Base-by-base conservation (phyloP, 176 grass and related monocot genomes). In the Triticum turgidum region DNA sequence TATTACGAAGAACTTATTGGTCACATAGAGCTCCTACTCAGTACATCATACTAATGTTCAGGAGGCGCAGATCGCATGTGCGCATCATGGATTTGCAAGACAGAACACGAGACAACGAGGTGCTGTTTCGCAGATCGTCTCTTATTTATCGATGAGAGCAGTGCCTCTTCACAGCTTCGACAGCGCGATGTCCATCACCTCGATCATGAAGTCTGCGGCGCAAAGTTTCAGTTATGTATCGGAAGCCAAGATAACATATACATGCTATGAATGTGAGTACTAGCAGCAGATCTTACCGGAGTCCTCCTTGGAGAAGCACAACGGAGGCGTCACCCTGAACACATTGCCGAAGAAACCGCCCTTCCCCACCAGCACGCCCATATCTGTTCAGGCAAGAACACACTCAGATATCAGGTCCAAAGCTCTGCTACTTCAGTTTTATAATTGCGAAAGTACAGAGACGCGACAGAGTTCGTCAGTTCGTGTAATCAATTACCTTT, bases 261-360 rank as follows among this genome's bases (percentile, higher is more conserved):
- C 5, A 12, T 22, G 22, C 79, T 47, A 56, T 51, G 5, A 18
- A 58, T 47, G 44, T 21, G 56, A 59, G 41, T 11, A 51, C 18
- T 18, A 15, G 47, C 30, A 24, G 41, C 15, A 78, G n/a, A 32
- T 32, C 66, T 86, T 90, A 98, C 96, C 93, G 0, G 93, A 76
- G 81, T 98, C 96, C 52, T 94, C 93, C 81, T 89, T 95, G 18
- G 90, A 81, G 86, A 95, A 95, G 89, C 93, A 98, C 30, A 98
- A 75, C 33, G 96, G 96, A 29, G 96, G 96, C 27, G 96, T 98
- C 89, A 98, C 82, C 91, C 96, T 95, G 70, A 98, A 94, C 37
- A 98, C 93, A 80, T 98, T 98, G 11, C 96, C 93, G 7, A 86
- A 88, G 87, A 98, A 98, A 81, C 96, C 96, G 45, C 96, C 93